phyloP scores from a whole-genome alignment of 106 monocot species.

The Allium sativum region DNA sequence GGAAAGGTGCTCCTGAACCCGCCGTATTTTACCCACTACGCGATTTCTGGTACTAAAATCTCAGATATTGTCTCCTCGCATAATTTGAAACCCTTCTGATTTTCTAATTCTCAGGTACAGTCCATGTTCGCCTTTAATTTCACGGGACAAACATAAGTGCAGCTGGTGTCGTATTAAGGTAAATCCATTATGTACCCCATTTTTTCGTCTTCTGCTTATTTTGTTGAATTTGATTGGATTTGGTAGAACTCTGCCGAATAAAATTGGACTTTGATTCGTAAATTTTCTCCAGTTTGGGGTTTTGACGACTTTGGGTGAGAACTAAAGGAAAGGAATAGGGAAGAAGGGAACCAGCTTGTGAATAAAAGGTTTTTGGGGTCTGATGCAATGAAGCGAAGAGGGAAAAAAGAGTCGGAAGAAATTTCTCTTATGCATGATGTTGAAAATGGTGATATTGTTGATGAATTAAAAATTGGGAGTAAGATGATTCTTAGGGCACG shows the following conservation, averaged over 20 bases:
- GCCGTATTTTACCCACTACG: no score
- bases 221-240: no score
- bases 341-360: conserved; percentile 1
- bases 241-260: no score
- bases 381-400: conserved; percentile 13
- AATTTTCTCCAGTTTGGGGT: background rate
- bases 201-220: no score
- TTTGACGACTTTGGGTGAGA: background rate
- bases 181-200: background rate
- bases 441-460: background rate
- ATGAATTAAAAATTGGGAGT: background rate
- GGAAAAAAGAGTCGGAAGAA: background rate
- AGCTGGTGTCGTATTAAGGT: background rate
- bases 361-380: conserved; percentile 24
- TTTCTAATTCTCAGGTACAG: no score
- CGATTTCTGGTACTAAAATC: no score
- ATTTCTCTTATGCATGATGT: background rate
- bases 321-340: conserved; percentile 4
- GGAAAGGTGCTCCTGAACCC: no score
- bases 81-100: no score
- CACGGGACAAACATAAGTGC: background rate
- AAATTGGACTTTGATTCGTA: no score
- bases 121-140: no score
- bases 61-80: no score
- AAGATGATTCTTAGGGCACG: background rate